These are phyloP conservation scores for Serendipita sp. DNA, from an alignment of 768 basidiomycete genomes.

Conservation along the genomic window DNA sequence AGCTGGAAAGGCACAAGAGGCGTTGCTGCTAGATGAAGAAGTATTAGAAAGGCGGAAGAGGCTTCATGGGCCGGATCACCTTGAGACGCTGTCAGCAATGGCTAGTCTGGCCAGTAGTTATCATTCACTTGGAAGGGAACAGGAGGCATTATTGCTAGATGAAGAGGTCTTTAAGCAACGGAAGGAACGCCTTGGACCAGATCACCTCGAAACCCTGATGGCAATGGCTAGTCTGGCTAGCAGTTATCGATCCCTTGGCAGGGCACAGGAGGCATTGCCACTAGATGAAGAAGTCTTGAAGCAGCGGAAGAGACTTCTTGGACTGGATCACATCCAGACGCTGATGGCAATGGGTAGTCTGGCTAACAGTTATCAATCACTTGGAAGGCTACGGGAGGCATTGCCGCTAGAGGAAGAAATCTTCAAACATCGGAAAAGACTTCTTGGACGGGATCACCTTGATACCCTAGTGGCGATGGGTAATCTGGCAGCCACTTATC, in stretches of 20 bases:
- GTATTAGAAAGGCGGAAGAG: background rate
- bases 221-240: background rate
- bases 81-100: background rate
- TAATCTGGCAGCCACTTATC: too few species aligned
- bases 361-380: too few species aligned
- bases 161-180: background rate
- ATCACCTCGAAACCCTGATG: background rate
- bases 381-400: too few species aligned
- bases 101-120: background rate
- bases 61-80: background rate
- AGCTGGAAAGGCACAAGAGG: background rate
- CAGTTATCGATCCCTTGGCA: background rate
- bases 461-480: too few species aligned
- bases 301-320: background rate
- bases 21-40: background rate
- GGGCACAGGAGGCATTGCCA: background rate
- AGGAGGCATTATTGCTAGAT: background rate
- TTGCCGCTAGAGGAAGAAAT: too few species aligned
- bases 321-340: background rate
- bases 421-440: too few species aligned
- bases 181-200: background rate
- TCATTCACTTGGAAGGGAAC: background rate
- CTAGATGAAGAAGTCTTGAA: background rate
- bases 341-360: background rate
- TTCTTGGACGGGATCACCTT: too few species aligned